Base-by-base conservation (phyloP, 257 asterid species). In the Voacanga thouarsii region DNA sequence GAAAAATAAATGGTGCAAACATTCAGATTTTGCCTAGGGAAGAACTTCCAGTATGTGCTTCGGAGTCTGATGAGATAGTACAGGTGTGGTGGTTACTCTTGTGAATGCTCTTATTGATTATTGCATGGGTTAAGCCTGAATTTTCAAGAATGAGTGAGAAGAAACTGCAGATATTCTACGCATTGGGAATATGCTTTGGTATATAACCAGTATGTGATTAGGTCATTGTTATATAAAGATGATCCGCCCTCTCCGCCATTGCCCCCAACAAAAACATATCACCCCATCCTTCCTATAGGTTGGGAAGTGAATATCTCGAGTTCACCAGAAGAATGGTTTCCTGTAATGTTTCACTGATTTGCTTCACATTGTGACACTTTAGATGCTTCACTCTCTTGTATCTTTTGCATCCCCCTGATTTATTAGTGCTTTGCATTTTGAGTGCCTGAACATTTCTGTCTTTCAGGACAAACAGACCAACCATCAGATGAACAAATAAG, bases 11-110 rank as follows among this genome's bases (percentile, higher is more conserved):
- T 68, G 96, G 94, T 79, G 98, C 93, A 57, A 82, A 82, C 61
- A 79, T 92, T 47, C 85, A 88, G 81, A 84, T 90, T 80, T 77
- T 92, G 74, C 88, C 92, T n/a, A 88, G 85, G 79, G 92, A 87
- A 80, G 87, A 86, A 75, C 85, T 88, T 77, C 95, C 95, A 43
- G 82, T 44, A 15, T 89, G 94, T 82, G 74, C 89, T 60, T 82
- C 93, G 60, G 90, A 82, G 76, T 72, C 81, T 16, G 87, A 89
- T 79, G 96, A 88, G 87, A 89, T 94, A 80, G 78, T 94, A 60
- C 95, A 92, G 94, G 96, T 93, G 77, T 83, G 87, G 68, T 44
- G 44, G 75, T 56, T 72, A 37, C 73, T 41, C 28, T 67, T 67
- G 24, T 19, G 28, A 67, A 39, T 10, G 50, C 53, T 19, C 41